These are phyloP conservation scores for Filosporella fistucella DNA, from an alignment of 495 filamentous ascomycete genomes.

Conservation along the genomic window DNA sequence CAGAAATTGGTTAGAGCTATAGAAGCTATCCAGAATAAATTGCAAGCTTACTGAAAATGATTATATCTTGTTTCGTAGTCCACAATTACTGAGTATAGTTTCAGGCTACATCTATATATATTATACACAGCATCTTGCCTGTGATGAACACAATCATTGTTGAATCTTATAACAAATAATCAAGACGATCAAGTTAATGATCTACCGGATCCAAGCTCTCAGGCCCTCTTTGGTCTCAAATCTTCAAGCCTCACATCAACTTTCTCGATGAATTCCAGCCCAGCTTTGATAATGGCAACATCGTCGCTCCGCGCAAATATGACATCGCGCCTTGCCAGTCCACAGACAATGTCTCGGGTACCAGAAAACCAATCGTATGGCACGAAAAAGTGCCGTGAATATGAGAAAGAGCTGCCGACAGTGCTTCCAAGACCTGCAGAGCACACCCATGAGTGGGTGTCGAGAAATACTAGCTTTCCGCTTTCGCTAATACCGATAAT, in stretches of 20 bases:
- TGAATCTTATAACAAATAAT: too few species aligned
- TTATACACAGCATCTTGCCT: too few species aligned
- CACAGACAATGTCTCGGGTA: slow-evolving; percentile 13
- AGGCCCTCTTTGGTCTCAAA: neutral
- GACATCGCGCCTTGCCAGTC: slow-evolving; percentile 10
- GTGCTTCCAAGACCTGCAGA: slow-evolving; percentile 18
- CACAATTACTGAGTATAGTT: too few species aligned
- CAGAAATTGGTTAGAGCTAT: too few species aligned
- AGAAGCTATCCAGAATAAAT: too few species aligned
- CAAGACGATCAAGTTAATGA: too few species aligned
- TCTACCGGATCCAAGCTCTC: too few species aligned
- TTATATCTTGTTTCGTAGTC: too few species aligned
- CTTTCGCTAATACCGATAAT: slow-evolving; percentile 20
- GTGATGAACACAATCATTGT: too few species aligned
- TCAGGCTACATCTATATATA: too few species aligned
- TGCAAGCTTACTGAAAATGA: too few species aligned
- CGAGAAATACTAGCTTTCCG: slow-evolving; percentile 26
- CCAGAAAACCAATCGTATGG: slow-evolving; percentile 27
- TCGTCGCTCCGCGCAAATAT: slow-evolving; percentile 20
- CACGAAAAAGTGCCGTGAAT: slow-evolving; percentile 21
- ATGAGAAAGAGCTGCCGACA: slow-evolving; percentile 2
- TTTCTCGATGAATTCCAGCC: slow-evolving; percentile 17
- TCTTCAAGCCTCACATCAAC: slow-evolving; percentile 2
- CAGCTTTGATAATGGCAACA: slow-evolving; percentile 15
- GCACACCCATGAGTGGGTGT: slow-evolving; percentile 27